Base-by-base conservation (phyloP, 2,329 filamentous ascomycete species). In the Colletotrichum sp. region DNA sequence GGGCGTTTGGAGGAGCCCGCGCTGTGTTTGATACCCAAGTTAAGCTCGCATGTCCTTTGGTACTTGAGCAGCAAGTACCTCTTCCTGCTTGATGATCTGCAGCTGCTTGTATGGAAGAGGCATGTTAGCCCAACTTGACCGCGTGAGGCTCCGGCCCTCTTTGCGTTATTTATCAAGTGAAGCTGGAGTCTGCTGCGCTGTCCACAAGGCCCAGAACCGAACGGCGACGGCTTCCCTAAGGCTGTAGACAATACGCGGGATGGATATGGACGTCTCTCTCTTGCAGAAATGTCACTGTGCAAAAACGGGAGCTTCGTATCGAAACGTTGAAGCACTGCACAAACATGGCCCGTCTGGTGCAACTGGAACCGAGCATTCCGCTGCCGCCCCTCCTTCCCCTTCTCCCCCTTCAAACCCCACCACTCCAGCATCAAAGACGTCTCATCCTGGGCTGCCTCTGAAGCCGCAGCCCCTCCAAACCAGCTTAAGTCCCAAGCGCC, bases 371-470 rank as follows among this genome's bases (percentile, higher is more conserved):
- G 69, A 72, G 55, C 16, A 68, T 39, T 67, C 55, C 57, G 32
- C 24, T 39, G 59, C 36, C n/a, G 59, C 36, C 49, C 68, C 55
- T 65, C 63, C 63, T 57, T 59, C 30, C n/a, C 36, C 57, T 66
- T 66, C 32, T 59, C 34, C 69, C 69, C 63, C 69, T 32, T 68
- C 30, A 30, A 72, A 68, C 63, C 70, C 74, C 74, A 76, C 70
- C 49, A 52, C 70, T 64, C 64, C 57, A 52, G 65, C 70, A 44
- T 60, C 34, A 59, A 67, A 76, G 44, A 30, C 65, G 74, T 76
- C 74, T 69, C 70, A 76, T 76, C 74, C 70, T 69, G 57, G 74
- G 64, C 64, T 76, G 70, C 70, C 70, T 76, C 69, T 63, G 28
- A 26, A 34, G 57, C 34, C 24, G 44, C 12, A 12, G 70, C 57